These are phyloP conservation scores for Nissolia schottii DNA, from an alignment of 306 rosid genomes.

Conservation along the genomic window DNA sequence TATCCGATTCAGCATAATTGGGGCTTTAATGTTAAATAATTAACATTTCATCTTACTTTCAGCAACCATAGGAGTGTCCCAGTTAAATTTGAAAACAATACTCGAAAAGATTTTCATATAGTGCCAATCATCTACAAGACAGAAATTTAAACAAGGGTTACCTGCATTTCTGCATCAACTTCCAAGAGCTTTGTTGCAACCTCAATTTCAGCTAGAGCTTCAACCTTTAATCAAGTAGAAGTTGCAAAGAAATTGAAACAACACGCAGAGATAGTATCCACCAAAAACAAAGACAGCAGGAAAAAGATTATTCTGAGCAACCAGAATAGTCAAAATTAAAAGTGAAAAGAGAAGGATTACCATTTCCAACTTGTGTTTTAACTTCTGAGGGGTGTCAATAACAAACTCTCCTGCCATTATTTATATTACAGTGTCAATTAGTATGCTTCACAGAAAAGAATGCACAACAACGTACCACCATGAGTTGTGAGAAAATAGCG, in stretches of 20 bases:
- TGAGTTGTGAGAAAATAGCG: not conserved
- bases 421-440: slow-evolving; percentile 9
- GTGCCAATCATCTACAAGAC: slow-evolving; percentile 3
- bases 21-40: not conserved
- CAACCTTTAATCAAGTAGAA: slow-evolving; percentile 62
- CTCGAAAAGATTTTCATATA: not conserved
- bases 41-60: not conserved
- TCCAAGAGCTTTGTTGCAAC: slow-evolving; percentile 82
- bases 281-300: not conserved
- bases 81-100: not conserved
- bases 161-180: slow-evolving; percentile 59
- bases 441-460: slow-evolving; percentile 9
- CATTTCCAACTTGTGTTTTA: slow-evolving; percentile 89
- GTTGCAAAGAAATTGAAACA: not conserved
- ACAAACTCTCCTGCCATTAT: slow-evolving; percentile 72
- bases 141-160: slow-evolving; percentile 24
- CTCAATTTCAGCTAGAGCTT: slow-evolving; percentile 90
- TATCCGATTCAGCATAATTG: not conserved
- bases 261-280: not conserved
- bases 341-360: slow-evolving; percentile 38
- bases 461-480: slow-evolving; percentile 15
- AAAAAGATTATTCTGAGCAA: slow-evolving; percentile 4
- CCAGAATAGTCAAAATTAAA: slow-evolving; percentile 11
- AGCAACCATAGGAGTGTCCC: not conserved
- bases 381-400: slow-evolving; percentile 88